Conservation (phyloP, 108 stramenopile genomes). For the Asterionellopsis glacialis region DNA sequence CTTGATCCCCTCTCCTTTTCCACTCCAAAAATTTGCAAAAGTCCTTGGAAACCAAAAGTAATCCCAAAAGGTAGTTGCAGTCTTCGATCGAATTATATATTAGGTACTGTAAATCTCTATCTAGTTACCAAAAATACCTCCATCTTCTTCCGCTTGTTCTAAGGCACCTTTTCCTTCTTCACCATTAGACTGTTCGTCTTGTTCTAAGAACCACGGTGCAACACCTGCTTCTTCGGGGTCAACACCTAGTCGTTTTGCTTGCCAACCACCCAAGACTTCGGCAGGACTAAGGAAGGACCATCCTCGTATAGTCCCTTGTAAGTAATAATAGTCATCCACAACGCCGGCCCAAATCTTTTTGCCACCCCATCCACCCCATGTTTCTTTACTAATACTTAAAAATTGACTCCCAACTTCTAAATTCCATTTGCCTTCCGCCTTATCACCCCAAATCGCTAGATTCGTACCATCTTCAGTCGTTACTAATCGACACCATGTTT, state of each 20-base stretch:
- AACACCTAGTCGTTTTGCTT: conserved; percentile 72
- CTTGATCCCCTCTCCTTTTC: no score
- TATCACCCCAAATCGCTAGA: conserved; percentile 72
- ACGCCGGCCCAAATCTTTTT: conserved; percentile 78
- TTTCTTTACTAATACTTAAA: conserved; percentile 62
- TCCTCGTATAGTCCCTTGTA: conserved; percentile 75
- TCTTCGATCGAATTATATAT: no score
- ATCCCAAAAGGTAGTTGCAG: no score
- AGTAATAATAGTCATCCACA: conserved; percentile 77
- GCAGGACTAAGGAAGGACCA: conserved; percentile 75
- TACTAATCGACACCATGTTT: conserved; percentile 72
- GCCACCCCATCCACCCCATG: conserved; percentile 46
- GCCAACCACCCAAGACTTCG: conserved; percentile 77
- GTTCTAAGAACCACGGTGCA: conserved; percentile 73
- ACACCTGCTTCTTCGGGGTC: conserved; percentile 68
- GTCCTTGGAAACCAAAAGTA: no score
- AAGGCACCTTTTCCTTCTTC: conserved; percentile 2
- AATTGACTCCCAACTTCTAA: conserved; percentile 74
- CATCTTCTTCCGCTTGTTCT: no score
- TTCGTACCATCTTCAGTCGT: conserved; percentile 60
- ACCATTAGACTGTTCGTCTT: conserved; percentile 12
- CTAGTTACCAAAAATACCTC: no score
- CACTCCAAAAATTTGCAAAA: no score
- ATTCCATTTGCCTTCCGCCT: conserved; percentile 61
- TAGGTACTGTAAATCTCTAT: no score